Evolutionary conservation across 108 stramenopile genomes (phyloP).

Genomic region (Cylindrotheca closterium): DNA sequence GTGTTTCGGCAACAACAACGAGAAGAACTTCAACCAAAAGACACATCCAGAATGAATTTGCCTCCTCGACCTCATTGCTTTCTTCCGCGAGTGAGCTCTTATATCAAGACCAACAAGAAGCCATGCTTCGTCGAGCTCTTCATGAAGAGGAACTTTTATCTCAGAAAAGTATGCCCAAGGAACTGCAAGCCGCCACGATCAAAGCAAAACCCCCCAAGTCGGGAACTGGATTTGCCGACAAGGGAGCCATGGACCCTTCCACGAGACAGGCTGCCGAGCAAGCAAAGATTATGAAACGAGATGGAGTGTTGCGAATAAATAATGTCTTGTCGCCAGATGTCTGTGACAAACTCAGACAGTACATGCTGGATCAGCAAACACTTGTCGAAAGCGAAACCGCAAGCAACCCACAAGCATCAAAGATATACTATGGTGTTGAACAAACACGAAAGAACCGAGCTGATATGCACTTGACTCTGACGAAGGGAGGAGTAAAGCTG

Average conservation of each 20-base stretch:
- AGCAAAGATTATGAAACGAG: constrained; percentile 33
- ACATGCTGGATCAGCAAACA: constrained; percentile 32
- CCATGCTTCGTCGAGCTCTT: constrained; percentile 35
- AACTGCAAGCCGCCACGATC: constrained; percentile 31
- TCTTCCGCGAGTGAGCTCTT: constrained; percentile 29
- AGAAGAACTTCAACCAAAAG: too few relatives aligned
- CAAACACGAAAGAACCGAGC: constrained; percentile 36
- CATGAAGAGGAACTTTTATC: constrained; percentile 33
- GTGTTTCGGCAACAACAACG: too few relatives aligned
- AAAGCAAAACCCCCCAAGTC: constrained; percentile 16
- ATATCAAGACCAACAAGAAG: constrained; percentile 58
- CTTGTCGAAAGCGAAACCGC: constrained; percentile 26
- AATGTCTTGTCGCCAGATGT: constrained; percentile 20
- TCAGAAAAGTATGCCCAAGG: constrained; percentile 4
- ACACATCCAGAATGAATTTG: too few relatives aligned
- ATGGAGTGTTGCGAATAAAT: constrained; percentile 45
- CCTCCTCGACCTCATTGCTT: too few relatives aligned
- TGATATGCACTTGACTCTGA: constrained; percentile 48
- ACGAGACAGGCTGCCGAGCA: constrained; percentile 29
- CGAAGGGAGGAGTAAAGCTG: constrained; percentile 16
- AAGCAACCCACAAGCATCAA: constrained; percentile 5
- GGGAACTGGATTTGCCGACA: constrained; percentile 49
- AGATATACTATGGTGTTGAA: constrained; percentile 46
- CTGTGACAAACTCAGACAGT: constrained; percentile 27
- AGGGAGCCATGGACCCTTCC: constrained; percentile 5